phyloP scores from a whole-genome alignment of 1,284 basidiomycete genomes.

The Tausonia pullulans region DNA sequence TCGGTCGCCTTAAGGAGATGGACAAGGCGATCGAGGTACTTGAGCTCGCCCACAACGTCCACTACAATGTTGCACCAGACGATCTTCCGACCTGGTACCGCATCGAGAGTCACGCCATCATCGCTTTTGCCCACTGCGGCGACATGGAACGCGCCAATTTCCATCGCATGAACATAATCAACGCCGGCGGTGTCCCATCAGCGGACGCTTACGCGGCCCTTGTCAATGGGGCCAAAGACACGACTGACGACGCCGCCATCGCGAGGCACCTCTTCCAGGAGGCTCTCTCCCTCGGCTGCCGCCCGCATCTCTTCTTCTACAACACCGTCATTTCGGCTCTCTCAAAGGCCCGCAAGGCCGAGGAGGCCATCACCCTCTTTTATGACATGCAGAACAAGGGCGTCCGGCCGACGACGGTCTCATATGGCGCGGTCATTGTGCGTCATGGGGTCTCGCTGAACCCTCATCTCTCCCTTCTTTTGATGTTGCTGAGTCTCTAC shows the following conservation, averaged over 20 bases:
- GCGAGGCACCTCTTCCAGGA: slow-evolving; percentile 76
- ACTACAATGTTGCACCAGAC: slow-evolving; percentile 33
- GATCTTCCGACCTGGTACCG: slow-evolving; percentile 51
- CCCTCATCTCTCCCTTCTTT: background rate
- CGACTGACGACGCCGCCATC: slow-evolving; percentile 82
- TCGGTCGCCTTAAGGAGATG: slow-evolving; percentile 53
- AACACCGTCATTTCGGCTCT: slow-evolving; percentile 94
- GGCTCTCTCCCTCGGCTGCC: slow-evolving; percentile 54
- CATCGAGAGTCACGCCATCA: slow-evolving; percentile 79
- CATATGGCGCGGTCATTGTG: slow-evolving; percentile 89
- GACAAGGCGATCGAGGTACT: slow-evolving; percentile 58
- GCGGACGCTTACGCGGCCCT: slow-evolving; percentile 85
- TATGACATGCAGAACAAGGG: slow-evolving; percentile 58
- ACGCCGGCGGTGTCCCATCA: slow-evolving; percentile 63
- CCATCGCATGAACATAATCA: slow-evolving; percentile 66
- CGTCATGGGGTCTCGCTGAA: slow-evolving; percentile 14
- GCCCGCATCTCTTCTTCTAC: slow-evolving; percentile 74
- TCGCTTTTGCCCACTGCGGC: slow-evolving; percentile 67
- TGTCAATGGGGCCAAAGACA: slow-evolving; percentile 76
- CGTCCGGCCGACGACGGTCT: slow-evolving; percentile 68
- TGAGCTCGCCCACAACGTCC: slow-evolving; percentile 52
- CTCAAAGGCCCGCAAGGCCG: slow-evolving; percentile 81
- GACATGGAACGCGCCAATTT: slow-evolving; percentile 66
- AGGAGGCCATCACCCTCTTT: slow-evolving; percentile 75
- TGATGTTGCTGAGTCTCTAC: background rate